Percentiles rank a stretch among this genome's conserved stretches.
These are phyloP conservation scores for Metarhizium anisopliae DNA, from an alignment of 2,329 filamentous ascomycete species.

Conservation along the genomic window DNA sequence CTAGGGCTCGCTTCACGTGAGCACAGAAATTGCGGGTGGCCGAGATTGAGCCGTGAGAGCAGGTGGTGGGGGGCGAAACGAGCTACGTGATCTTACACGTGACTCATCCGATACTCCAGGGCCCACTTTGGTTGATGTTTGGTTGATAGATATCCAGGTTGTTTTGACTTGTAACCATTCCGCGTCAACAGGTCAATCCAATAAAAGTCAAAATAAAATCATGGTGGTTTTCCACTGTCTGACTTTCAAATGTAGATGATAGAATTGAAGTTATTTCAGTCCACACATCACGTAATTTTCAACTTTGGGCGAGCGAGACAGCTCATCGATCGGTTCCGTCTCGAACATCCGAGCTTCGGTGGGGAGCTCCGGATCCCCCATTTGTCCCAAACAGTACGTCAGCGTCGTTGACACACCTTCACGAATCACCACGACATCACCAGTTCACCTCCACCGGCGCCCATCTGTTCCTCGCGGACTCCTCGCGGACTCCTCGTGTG, in stretches of 20 bases:
- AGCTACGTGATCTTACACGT: conserved; percentile 7
- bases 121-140: background rate
- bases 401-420: conserved; percentile 15
- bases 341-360: background rate
- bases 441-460: background rate
- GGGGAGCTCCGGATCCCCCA: background rate
- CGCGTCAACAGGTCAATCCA: too few relatives aligned
- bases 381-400: conserved; percentile 19
- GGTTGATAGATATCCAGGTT: too few relatives aligned
- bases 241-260: background rate
- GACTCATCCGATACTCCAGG: background rate
- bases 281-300: too few relatives aligned
- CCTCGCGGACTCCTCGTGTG: background rate
- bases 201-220: too few relatives aligned
- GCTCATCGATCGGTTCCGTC: background rate
- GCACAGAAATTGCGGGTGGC: conserved; percentile 13
- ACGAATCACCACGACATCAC: background rate
- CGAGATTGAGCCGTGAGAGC: conserved; percentile 17
- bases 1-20: conserved; percentile 35
- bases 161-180: too few relatives aligned
- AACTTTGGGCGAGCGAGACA: background rate
- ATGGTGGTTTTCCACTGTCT: too few relatives aligned
- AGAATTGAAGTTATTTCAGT: background rate
- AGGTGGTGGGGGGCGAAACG: background rate
- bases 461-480: background rate